Conservation (phyloP, 208 protist species). For the Porcisia deanei region DNA sequence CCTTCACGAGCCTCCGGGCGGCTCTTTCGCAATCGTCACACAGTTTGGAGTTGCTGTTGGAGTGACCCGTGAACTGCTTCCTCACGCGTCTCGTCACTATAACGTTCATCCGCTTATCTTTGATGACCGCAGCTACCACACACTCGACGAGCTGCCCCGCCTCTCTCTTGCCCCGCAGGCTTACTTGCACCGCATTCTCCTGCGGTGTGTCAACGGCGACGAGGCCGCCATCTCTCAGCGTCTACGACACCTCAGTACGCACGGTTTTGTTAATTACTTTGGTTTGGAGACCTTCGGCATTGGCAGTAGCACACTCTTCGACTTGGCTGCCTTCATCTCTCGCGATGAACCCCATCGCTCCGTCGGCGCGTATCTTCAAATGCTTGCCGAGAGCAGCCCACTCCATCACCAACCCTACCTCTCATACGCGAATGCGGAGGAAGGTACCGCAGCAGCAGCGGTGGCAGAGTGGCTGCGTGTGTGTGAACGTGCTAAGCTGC, state of each 20-base stretch:
- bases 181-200: constrained; percentile 60
- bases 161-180: constrained; percentile 25
- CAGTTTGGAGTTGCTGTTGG: constrained; percentile 74
- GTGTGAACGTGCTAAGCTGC: constrained; percentile 35
- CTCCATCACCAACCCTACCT: constrained; percentile 65
- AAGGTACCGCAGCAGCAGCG: constrained; percentile 41
- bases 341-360: constrained; percentile 38
- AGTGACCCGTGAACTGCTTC: constrained; percentile 74
- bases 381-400: constrained; percentile 60
- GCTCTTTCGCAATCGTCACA: constrained; percentile 64
- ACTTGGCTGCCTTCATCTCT: constrained; percentile 48
- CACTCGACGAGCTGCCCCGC: constrained; percentile 14
- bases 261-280: constrained; percentile 89
- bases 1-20: constrained; percentile 46
- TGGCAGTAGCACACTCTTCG: constrained; percentile 58
- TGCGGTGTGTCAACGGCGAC: constrained; percentile 64
- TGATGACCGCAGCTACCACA: constrained; percentile 57
- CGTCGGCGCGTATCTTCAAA: constrained; percentile 57
- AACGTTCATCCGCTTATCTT: constrained; percentile 81
- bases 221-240: constrained; percentile 23
- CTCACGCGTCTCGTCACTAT: constrained; percentile 77
- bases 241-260: constrained; percentile 29
- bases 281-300: constrained; percentile 68
- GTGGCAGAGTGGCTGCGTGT: constrained; percentile 45
- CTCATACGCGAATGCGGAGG: constrained; percentile 66